Percentiles rank a stretch among this genome's conserved stretches.
Conservation (phyloP, 163 green algal species). For the Scenedesmus sp. region DNA sequence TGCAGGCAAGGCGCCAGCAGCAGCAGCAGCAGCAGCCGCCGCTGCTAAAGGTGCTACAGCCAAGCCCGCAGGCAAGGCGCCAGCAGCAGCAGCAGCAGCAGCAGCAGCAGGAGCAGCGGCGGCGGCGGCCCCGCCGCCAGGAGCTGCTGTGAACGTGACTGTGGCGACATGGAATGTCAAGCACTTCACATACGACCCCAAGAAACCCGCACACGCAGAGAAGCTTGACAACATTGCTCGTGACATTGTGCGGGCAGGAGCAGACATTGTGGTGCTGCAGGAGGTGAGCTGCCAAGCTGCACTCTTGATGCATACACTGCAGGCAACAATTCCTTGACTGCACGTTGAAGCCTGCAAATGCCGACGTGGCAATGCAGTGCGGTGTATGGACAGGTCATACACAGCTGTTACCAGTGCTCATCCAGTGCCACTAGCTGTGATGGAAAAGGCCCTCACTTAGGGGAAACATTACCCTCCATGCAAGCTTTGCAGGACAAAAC, state of each 20-base stretch:
- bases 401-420: no score
- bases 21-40: no score
- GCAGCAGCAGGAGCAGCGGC: no score
- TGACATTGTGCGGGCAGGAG: background rate
- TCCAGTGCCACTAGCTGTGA: no score
- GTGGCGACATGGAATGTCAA: background rate
- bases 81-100: background rate
- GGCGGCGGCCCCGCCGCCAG: background rate
- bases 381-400: no score
- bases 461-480: no score
- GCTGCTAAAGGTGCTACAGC: background rate
- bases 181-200: background rate
- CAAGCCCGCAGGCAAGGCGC: background rate
- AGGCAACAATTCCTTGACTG: no score
- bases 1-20: background rate
- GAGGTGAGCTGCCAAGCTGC: background rate
- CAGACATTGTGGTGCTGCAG: conserved; percentile 1
- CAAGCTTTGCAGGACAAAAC: no score
- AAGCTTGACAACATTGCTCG: background rate
- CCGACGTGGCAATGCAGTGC: no score
- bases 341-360: no score
- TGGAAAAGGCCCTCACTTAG: no score
- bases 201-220: background rate
- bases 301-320: background rate
- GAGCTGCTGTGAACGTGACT: background rate